These are phyloP conservation scores for Mallotus repandus DNA, from an alignment of 441 rosid species.

Conservation along the genomic window DNA sequence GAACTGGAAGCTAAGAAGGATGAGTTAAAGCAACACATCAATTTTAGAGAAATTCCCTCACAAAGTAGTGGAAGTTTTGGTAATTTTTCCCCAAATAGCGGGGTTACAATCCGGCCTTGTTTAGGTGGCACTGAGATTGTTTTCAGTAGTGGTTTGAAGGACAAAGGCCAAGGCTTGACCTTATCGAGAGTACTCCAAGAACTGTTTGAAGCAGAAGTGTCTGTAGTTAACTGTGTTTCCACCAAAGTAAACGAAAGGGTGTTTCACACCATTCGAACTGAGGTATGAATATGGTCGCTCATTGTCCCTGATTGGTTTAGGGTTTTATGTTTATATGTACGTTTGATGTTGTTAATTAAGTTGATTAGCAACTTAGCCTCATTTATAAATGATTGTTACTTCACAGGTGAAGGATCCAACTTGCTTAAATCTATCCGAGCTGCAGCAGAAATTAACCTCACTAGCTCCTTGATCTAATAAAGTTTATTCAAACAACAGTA, in stretches of 20 bases:
- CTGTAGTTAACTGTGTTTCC: slow-evolving; percentile 46
- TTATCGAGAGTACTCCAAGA: slow-evolving; percentile 51
- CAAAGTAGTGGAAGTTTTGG: slow-evolving; percentile 19
- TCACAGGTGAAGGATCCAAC: slow-evolving; percentile 44
- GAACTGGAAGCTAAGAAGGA: slow-evolving; percentile 45
- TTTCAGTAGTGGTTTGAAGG: slow-evolving; percentile 35
- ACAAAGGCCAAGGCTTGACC: slow-evolving; percentile 34
- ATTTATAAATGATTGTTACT: background rate
- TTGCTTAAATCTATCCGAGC: slow-evolving; percentile 23
- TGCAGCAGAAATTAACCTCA: slow-evolving; percentile 33
- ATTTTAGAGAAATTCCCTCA: slow-evolving; percentile 19
- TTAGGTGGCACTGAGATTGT: slow-evolving; percentile 54
- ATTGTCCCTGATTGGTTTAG: background rate
- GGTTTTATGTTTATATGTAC: slow-evolving; percentile 2
- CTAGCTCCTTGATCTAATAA: slow-evolving; percentile 1
- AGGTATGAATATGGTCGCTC: slow-evolving; percentile 39
- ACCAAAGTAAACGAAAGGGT: slow-evolving; percentile 42
- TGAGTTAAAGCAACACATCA: slow-evolving; percentile 34
- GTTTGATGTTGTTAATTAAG: background rate
- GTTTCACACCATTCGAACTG: slow-evolving; percentile 49
- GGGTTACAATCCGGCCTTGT: slow-evolving; percentile 40
- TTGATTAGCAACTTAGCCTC: background rate
- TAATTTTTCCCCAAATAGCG: slow-evolving; percentile 23
- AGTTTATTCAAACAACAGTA: background rate
- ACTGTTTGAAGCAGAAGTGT: slow-evolving; percentile 46